phyloP scores from a whole-genome alignment of 176 grass and related monocot species.

The Eragrostis nindensis region DNA sequence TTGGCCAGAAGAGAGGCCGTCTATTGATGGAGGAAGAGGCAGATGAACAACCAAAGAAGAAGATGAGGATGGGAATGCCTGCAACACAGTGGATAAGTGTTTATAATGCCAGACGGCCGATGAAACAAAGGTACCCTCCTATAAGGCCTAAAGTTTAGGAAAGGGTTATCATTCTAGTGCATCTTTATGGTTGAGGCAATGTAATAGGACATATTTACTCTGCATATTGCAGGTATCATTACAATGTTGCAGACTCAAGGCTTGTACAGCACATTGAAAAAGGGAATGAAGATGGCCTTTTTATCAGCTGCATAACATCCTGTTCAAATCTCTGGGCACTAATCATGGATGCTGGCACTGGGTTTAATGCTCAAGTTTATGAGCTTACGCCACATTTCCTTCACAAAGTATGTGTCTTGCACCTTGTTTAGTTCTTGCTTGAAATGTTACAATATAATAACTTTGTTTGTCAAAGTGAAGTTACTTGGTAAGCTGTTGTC shows the following conservation, averaged over 20 bases:
- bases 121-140: constrained; percentile 89
- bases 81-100: constrained; percentile 99
- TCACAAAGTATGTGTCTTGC: constrained; percentile 77
- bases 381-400: constrained; percentile 94
- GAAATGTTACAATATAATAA: constrained; percentile 29
- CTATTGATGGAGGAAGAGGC: constrained; percentile 83
- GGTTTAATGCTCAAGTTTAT: constrained; percentile 88
- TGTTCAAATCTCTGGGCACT: constrained; percentile 93
- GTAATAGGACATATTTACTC: background rate
- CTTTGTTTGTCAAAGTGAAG: constrained; percentile 14
- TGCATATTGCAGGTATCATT: constrained; percentile 83
- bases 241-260: constrained; percentile 94
- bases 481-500: constrained; percentile 31
- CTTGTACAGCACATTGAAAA: constrained; percentile 92
- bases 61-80: constrained; percentile 93
- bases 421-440: constrained; percentile 34
- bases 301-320: constrained; percentile 93
- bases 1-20: constrained; percentile 97
- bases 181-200: constrained; percentile 23
- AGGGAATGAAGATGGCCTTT: constrained; percentile 95
- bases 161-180: constrained; percentile 4
- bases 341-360: constrained; percentile 99
- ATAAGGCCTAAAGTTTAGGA: background rate
- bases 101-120: constrained; percentile 85
- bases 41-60: constrained; percentile 98